Evolutionary conservation across 345 rosid genomes (phyloP), one percentile per base, ranked within the genome.

Genomic region (Mallotus nudiflorus): DNA sequence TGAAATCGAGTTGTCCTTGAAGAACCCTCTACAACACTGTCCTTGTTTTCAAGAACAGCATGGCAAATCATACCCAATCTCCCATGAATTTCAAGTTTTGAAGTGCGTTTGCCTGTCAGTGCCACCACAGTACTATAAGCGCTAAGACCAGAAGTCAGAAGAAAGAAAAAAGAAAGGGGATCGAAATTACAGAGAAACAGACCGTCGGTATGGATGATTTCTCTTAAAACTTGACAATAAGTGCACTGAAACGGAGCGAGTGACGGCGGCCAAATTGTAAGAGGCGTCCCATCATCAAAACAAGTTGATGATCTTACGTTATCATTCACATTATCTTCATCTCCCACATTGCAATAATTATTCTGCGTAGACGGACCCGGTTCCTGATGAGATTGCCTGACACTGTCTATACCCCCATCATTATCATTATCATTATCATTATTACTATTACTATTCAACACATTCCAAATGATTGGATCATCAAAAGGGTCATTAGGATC

Each of bases 41-140:
- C 55, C 20, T 55, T 71, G 40, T 28, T 45, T 62, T 84, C 82
- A 19, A 85, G 77, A 70, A 87, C 62, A 20, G 83, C 88, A 68
- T 87, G 92, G 39, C 69, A 79, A 68, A 89, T 78, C 60, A 81
- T 53, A 28, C 90, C 91, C 27, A 81, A 57, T 68, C 86, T 72
- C 40, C 95, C 92, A 72, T 84, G 89, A 40, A 89, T 82, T 74
- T 89, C 88, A 3, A 89, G 85, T 73, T 75, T 89, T n/a, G 82
- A 65, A 0, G 77, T 67, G 25, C 39, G 58, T 5, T 35, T 53
- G 11, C 85, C 92, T 85, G 37, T 22, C 35, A 53, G 22, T 14
- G n/a, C 9, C 56, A 46, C 6, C 24, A 19, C 37, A 33, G n/a
- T n/a, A n/a, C 9, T 33, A 15, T 24, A 2, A 5, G 4, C 22